phyloP scores from a whole-genome alignment of 2,329 filamentous ascomycete genomes.

The Penicillium digitatum region DNA sequence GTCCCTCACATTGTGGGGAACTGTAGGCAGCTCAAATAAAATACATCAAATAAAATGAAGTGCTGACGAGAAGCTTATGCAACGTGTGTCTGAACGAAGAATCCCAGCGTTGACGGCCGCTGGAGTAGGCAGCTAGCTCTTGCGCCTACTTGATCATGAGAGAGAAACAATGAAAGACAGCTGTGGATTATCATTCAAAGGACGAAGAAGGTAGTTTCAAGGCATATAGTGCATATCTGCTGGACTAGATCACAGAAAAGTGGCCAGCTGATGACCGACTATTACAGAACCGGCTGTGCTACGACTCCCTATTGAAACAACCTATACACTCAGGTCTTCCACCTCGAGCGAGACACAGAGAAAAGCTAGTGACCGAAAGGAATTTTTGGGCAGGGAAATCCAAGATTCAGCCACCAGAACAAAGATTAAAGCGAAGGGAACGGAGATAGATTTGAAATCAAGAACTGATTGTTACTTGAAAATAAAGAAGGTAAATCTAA shows the following conservation, averaged over 20 bases:
- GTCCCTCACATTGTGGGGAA: neutral
- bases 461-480: conserved; percentile 7
- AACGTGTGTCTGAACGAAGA: neutral
- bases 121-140: neutral
- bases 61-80: neutral
- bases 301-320: neutral
- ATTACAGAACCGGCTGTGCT: conserved; percentile 2
- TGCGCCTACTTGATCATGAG: neutral
- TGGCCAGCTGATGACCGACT: neutral
- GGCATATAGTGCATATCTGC: neutral
- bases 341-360: neutral
- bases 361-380: neutral
- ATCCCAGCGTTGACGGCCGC: too few relatives aligned
- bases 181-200: neutral
- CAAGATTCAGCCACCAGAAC: neutral
- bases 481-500: conserved; percentile 7
- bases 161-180: neutral
- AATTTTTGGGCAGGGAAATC: neutral
- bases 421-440: conserved; percentile 1
- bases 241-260: neutral
- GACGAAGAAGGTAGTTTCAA: neutral
- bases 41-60: too few relatives aligned
- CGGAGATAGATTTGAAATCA: conserved; percentile 5
- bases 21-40: neutral
- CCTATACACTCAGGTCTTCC: neutral